Evolutionary conservation across 345 rosid species (phyloP), one percentile per base, ranked within the genome.

Genomic region (Cardamine occulta): DNA sequence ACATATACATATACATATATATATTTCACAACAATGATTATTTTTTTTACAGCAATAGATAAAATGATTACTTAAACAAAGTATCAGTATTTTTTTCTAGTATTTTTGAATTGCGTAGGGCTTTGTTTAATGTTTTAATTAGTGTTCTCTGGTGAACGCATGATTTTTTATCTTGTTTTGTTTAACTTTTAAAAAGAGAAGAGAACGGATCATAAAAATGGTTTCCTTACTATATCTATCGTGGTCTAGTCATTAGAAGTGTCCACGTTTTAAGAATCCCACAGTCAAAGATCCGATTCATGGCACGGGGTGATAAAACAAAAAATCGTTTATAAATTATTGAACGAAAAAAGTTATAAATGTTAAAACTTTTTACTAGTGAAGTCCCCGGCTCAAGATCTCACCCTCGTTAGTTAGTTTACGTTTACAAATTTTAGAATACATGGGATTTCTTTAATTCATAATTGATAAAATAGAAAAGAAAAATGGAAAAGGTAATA

Each of bases 31-130:
- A n/a, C n/a, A n/a, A n/a, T n/a, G n/a, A n/a, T n/a, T n/a, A n/a
- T 37, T 37, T 35, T 37, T 6, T 39, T 4, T 1, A 11, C n/a
- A n/a, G n/a, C 2, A 55, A n/a, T 34, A 18, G 18, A 44, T 61
- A 69, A 61, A 29, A 75, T 75, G 69, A 61, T 76, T 69, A 63
- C 47, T 1, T 26, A 35, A 44, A 44, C 55, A 55, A 68, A n/a
- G 7, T 24, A 67, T 52, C 40, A 51, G 28, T 34, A 21, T 35
- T 35, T 19, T 64, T 15, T 51, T 51, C 18, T 28, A 28, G 31
- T 4, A 28, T 21, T 52, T 51, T 21, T 11, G 28, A 21, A 51
- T 10, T 52, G 6, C 15, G 2, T 52, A 52, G 1, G 26, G 29
- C 14, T 52, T 48, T 10, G 26, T 23, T 52, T 4, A 23, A 21